These are phyloP conservation scores for Pouteria campechiana DNA, from an alignment of 179 eudicot species.

Conservation along the genomic window DNA sequence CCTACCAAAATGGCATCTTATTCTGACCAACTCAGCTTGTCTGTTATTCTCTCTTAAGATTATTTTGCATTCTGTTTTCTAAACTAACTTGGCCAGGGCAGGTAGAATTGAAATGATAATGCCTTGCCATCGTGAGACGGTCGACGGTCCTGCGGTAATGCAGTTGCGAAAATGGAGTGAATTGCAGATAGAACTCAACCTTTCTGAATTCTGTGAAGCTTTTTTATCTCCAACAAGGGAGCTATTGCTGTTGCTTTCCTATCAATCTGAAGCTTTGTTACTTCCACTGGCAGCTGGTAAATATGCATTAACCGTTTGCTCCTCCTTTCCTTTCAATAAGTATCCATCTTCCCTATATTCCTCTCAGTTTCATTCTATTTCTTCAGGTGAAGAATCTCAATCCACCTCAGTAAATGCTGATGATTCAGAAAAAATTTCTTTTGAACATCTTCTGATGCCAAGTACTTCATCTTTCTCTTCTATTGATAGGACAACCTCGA, in stretches of 20 bases:
- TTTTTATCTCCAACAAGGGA: constrained; percentile 82
- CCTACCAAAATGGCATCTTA: no score
- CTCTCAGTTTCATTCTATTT: background rate
- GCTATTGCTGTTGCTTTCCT: constrained; percentile 55
- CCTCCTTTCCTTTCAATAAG: background rate
- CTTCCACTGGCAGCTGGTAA: constrained; percentile 58
- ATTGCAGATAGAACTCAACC: constrained; percentile 24
- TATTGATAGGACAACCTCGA: constrained; percentile 12
- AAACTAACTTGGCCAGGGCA: no score
- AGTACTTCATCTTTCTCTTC: constrained; percentile 10
- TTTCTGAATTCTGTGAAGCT: constrained; percentile 64
- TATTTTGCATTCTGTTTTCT: no score
- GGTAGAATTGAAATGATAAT: no score
- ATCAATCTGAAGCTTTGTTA: constrained; percentile 54
- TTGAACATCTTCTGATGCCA: constrained; percentile 18
- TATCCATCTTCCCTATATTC: background rate
- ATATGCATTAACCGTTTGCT: constrained; percentile 25
- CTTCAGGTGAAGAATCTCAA: constrained; percentile 58
- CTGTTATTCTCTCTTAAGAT: no score
- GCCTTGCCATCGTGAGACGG: no score
- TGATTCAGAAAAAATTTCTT: constrained; percentile 19
- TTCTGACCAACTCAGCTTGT: no score
- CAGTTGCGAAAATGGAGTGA: constrained; percentile 75
- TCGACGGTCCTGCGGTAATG: constrained; percentile 60
- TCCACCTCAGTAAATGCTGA: constrained; percentile 12